Evolutionary conservation across 371 early-diverging fungal genomes (phyloP).

Genomic region (Zopfochytrium polystomum): DNA sequence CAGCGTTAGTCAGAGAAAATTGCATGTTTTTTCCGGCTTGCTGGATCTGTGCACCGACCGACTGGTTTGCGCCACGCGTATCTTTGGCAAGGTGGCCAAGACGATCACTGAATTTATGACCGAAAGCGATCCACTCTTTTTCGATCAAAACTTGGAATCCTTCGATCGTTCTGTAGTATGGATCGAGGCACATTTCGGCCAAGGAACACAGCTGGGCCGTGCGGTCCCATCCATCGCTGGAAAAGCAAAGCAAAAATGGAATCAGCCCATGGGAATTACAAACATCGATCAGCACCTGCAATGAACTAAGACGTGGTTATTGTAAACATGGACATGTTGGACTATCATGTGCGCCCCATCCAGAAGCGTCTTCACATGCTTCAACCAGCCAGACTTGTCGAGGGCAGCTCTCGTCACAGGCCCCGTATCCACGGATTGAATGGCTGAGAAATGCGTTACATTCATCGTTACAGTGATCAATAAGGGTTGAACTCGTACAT

Average conservation of each 20-base stretch:
- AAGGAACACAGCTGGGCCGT: constrained; percentile 90
- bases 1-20: constrained; percentile 36
- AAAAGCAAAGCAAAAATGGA: not conserved
- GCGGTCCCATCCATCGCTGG: constrained; percentile 96
- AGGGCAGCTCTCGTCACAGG: constrained; percentile 28
- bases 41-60: constrained; percentile 37
- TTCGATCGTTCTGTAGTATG: constrained; percentile 86
- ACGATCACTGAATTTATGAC: constrained; percentile 90
- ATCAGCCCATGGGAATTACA: not conserved
- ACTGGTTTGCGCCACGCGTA: constrained; percentile 13
- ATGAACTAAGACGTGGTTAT: constrained; percentile 89
- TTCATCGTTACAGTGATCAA: constrained; percentile 6
- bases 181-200: constrained; percentile 88
- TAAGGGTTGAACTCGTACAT: constrained; percentile 47
- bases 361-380: constrained; percentile 77
- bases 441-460: constrained; percentile 17
- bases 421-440: constrained; percentile 32
- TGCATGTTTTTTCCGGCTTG: constrained; percentile 37
- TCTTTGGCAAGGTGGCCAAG: constrained; percentile 80
- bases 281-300: constrained; percentile 61
- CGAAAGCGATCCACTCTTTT: constrained; percentile 96
- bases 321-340: constrained; percentile 69
- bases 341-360: constrained; percentile 80
- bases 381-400: constrained; percentile 79
- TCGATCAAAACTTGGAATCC: constrained; percentile 89